Evolutionary conservation across 2,329 filamentous ascomycete genomes (phyloP).

Genomic region (Ambrosiella xylebori): DNA sequence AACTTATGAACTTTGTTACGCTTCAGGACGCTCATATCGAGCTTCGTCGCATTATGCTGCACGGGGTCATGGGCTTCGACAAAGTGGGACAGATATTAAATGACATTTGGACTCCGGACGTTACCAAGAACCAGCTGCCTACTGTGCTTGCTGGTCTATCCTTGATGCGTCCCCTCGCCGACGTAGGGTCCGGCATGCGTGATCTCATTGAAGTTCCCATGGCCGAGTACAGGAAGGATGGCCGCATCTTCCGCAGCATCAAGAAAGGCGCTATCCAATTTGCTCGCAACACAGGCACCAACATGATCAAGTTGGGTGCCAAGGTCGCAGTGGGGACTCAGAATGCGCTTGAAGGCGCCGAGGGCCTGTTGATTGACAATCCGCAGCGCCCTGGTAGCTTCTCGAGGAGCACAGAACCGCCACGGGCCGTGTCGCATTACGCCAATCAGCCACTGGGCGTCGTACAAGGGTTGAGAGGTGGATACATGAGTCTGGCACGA

Average conservation of each 20-base stretch:
- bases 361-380: slow-evolving; percentile 44
- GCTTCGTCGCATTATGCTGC: slow-evolving; percentile 76
- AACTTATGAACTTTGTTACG: slow-evolving; percentile 97
- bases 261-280: slow-evolving; percentile 82
- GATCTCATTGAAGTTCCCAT: slow-evolving; percentile 82
- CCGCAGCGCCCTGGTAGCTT: slow-evolving; percentile 17
- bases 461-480: slow-evolving; percentile 67
- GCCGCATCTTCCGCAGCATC: slow-evolving; percentile 76
- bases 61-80: slow-evolving; percentile 82
- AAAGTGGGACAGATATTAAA: slow-evolving; percentile 78
- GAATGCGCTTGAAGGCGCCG: slow-evolving; percentile 75
- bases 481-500: slow-evolving; percentile 64
- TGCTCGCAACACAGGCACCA: slow-evolving; percentile 81
- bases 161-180: slow-evolving; percentile 76
- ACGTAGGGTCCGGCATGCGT: slow-evolving; percentile 71
- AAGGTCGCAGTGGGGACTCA: slow-evolving; percentile 92
- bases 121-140: slow-evolving; percentile 75
- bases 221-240: slow-evolving; percentile 84
- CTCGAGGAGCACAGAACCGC: slow-evolving; percentile 45
- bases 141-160: slow-evolving; percentile 77
- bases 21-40: slow-evolving; percentile 78
- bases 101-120: slow-evolving; percentile 91
- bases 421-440: slow-evolving; percentile 76
- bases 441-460: slow-evolving; percentile 87
- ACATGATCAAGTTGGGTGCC: slow-evolving; percentile 84